Evolutionary conservation across 2,329 filamentous ascomycete species (phyloP).

Genomic region (Pyrenophora tritici-repentis): DNA sequence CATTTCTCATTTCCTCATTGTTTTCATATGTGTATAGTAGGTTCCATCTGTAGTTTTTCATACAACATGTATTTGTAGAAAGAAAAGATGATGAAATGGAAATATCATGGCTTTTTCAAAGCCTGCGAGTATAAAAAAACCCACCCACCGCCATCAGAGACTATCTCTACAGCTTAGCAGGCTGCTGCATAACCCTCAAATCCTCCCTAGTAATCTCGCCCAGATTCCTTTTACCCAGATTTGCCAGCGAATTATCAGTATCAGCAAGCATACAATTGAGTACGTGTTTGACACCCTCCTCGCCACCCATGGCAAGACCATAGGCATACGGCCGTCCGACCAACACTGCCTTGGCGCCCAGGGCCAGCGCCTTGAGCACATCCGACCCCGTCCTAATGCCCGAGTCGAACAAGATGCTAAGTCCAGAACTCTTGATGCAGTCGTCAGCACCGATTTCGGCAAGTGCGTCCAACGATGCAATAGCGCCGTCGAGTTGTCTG

Average conservation of each 20-base stretch:
- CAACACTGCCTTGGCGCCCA: conserved; percentile 46
- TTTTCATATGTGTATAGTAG: not conserved
- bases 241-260: conserved; percentile 41
- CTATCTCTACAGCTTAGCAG: conserved; percentile 31
- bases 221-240: conserved; percentile 38
- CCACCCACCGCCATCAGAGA: too few species aligned
- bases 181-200: conserved; percentile 32
- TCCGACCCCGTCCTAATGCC: conserved; percentile 45
- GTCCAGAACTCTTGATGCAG: conserved; percentile 33
- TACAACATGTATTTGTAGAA: not conserved
- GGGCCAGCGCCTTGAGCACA: conserved; percentile 44
- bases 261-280: conserved; percentile 40
- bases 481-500: conserved; percentile 45
- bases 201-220: conserved; percentile 37
- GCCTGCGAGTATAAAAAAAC: too few species aligned
- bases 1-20: not conserved
- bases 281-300: conserved; percentile 47
- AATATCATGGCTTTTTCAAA: too few species aligned
- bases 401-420: conserved; percentile 45
- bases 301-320: conserved; percentile 46
- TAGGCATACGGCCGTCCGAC: conserved; percentile 46
- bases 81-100: not conserved
- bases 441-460: conserved; percentile 44
- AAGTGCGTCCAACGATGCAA: conserved; percentile 42
- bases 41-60: too few species aligned